These are phyloP conservation scores for Mycena rebaudengoi DNA, from an alignment of 768 basidiomycete species.

Conservation along the genomic window DNA sequence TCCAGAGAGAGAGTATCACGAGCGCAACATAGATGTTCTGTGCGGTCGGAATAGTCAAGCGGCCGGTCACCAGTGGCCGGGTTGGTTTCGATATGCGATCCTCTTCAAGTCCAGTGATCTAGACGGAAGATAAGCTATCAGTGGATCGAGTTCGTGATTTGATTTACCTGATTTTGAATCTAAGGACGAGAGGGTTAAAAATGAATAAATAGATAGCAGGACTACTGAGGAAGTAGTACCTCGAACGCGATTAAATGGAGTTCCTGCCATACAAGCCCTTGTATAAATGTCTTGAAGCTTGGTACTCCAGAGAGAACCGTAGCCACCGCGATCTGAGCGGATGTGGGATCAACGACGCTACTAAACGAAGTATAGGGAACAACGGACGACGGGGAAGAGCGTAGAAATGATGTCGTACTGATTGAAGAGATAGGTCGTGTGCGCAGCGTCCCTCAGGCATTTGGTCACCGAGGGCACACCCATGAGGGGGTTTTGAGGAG, in stretches of 20 bases:
- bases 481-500: too few relatives aligned
- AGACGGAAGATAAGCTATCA: too few relatives aligned
- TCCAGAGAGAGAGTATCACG: constrained; percentile 1
- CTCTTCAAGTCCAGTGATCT: constrained; percentile 24
- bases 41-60: constrained; percentile 10
- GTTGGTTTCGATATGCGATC: constrained; percentile 18
- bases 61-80: constrained; percentile 21
- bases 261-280: constrained; percentile 19
- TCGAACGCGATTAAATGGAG: constrained; percentile 23
- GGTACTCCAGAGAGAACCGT: constrained; percentile 14
- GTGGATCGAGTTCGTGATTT: too few relatives aligned
- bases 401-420: constrained; percentile 6
- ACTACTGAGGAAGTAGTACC: not conserved
- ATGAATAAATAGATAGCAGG: not conserved
- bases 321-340: constrained; percentile 12
- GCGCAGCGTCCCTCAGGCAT: too few relatives aligned
- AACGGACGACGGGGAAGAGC: not conserved
- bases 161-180: constrained; percentile 15
- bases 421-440: constrained; percentile 3
- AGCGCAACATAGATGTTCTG: constrained; percentile 16
- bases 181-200: not conserved
- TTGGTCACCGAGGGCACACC: too few relatives aligned
- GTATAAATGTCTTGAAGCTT: constrained; percentile 3
- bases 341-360: not conserved
- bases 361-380: too few relatives aligned